Base-by-base conservation (phyloP, 164 flowering plant genomes). In the Cinnamomum micranthum region DNA sequence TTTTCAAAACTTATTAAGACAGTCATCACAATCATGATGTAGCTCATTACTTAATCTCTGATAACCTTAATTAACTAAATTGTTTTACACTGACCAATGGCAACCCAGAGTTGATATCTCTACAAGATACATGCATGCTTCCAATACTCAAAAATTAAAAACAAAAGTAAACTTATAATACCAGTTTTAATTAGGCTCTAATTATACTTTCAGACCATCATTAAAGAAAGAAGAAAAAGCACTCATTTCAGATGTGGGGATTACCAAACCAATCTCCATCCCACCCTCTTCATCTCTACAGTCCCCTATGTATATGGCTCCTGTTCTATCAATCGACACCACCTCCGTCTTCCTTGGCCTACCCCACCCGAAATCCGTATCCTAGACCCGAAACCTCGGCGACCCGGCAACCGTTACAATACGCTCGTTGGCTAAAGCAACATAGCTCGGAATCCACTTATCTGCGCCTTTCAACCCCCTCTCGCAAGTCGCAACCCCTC, bases 301-400 rank as follows among this genome's bases (percentile, higher is more conserved):
- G 51, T 86, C 83, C 9, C 83, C n/a, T 55, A 89, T 67, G 4
- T 77, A 76, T 1, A 85, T 73, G 0, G 86, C 71, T 1, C 79
- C 83, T 0, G 78, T 77, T 13, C 12, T 14, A 14, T 78, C 86
- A 3, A 81, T 77, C 0, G 86, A 82, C 31, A 73, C 73, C 14
- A 78, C 22, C 68, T 86, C 89, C 7, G 65, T 77, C 81, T 79
- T 81, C 74, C 41, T 71, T 0, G 88, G 89, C 51, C 76, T 76
- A 12, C 87, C 88, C 85, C 85, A 86, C 24, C 87, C 88, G 27
- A 82, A 86, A 82, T 88, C 85, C 1, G 73, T 70, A 35, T 73
- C 83, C 35, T 87, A 87, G 14, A 84, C 68, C 58, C 71, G 72
- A 17, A 86, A 79, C 60, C 72, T 70, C 14, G 86, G 80, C n/a